phyloP scores from a whole-genome alignment of 2,329 filamentous ascomycete genomes.

The Dendryphion nanum region DNA sequence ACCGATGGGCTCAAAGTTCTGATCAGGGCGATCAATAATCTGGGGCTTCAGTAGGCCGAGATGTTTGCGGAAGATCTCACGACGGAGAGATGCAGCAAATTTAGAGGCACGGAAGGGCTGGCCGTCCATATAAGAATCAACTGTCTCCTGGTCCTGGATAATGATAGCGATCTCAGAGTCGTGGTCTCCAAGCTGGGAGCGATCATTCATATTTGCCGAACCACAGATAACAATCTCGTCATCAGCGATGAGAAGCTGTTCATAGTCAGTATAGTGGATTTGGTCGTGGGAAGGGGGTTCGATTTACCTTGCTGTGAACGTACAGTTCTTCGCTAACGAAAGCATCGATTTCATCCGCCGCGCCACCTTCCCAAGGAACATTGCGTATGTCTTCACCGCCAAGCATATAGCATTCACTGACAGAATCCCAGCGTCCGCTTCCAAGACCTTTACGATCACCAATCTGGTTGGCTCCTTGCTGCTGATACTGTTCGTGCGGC shows the following conservation, averaged over 20 bases:
- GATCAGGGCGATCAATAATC: conserved; percentile 58
- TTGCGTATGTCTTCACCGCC: conserved; percentile 67
- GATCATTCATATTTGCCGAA: conserved; percentile 67
- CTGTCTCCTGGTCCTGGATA: conserved; percentile 71
- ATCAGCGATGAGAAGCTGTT: conserved; percentile 70
- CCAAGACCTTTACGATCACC: conserved; percentile 46
- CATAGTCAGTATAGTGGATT: conserved; percentile 7
- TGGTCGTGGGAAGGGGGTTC: conserved; percentile 4
- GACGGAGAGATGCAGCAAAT: conserved; percentile 77
- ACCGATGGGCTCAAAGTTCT: conserved; percentile 59
- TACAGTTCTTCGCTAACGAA: conserved; percentile 65
- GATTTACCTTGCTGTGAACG: conserved; percentile 61
- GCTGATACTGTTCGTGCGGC: conserved; percentile 65
- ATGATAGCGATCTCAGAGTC: conserved; percentile 90
- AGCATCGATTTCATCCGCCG: conserved; percentile 57
- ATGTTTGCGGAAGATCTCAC: conserved; percentile 88
- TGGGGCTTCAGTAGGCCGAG: conserved; percentile 79
- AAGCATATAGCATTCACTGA: conserved; percentile 82
- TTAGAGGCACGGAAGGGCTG: conserved; percentile 67
- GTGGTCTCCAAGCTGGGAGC: conserved; percentile 77
- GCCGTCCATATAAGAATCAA: conserved; percentile 73
- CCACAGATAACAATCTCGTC: conserved; percentile 81
- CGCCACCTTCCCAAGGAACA: conserved; percentile 58
- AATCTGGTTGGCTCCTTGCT: conserved; percentile 62
- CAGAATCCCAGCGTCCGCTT: conserved; percentile 67